Conservation (phyloP, 2,329 filamentous ascomycete genomes). For the Clonostachys solani region DNA sequence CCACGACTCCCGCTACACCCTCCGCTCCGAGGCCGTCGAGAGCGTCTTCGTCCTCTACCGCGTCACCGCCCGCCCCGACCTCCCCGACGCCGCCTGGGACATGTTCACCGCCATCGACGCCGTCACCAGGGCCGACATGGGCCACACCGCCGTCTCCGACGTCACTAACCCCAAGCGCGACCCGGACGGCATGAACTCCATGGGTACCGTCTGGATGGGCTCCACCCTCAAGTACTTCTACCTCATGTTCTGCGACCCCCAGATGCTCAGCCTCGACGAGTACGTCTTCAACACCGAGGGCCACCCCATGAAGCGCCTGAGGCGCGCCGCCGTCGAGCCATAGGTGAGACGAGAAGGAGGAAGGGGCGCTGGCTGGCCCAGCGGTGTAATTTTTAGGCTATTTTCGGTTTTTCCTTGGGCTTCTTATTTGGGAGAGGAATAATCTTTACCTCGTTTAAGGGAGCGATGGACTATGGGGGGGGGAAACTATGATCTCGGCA, state of each 20-base stretch:
- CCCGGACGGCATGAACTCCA: neutral
- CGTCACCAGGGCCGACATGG: conserved; percentile 36
- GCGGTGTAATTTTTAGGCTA: no score
- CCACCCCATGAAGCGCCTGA: conserved; percentile 28
- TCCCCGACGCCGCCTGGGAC: conserved; percentile 39
- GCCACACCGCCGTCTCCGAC: conserved; percentile 34
- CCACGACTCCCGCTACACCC: conserved; percentile 34
- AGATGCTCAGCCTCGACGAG: conserved; percentile 62
- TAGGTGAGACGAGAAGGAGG: no score
- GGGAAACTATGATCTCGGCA: no score
- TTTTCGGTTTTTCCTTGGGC: no score
- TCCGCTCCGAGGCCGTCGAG: conserved; percentile 48
- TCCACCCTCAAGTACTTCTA: conserved; percentile 77
- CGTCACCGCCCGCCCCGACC: conserved; percentile 37
- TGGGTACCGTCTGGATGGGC: conserved; percentile 47
- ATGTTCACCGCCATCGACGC: conserved; percentile 39
- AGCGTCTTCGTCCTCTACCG: conserved; percentile 47
- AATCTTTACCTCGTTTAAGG: no score
- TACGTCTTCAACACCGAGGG: conserved; percentile 58
- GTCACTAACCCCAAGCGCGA: neutral
- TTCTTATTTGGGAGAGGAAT: no score
- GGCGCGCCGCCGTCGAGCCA: neutral
- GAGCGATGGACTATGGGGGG: no score
- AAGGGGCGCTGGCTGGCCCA: no score
- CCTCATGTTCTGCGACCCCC: conserved; percentile 61